Conservation (phyloP, 106 monocot species). For the Alisma plantagoaquatica region DNA sequence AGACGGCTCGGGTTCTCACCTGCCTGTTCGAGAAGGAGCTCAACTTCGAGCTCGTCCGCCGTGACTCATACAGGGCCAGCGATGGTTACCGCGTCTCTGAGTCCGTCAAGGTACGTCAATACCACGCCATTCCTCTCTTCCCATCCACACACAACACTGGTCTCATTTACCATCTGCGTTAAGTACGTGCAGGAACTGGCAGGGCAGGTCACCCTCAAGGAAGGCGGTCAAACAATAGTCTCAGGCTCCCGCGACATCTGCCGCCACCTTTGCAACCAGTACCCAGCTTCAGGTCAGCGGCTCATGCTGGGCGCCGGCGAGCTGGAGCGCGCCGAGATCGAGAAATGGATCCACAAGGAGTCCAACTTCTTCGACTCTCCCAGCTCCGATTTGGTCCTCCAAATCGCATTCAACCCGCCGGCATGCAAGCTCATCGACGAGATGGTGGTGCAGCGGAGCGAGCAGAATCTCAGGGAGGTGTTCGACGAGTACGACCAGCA, state of each 20-base stretch:
- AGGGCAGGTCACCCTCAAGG: slow-evolving; percentile 10
- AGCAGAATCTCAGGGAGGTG: slow-evolving; percentile 5
- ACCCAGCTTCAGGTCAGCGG: neutral
- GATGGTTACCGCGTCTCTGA: neutral
- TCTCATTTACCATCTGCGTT: neutral
- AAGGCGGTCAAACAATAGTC: neutral
- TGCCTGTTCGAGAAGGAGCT: slow-evolving; percentile 15
- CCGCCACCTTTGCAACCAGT: slow-evolving; percentile 5
- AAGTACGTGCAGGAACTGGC: slow-evolving; percentile 8
- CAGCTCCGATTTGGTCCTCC: slow-evolving; percentile 10
- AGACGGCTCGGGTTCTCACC: slow-evolving; percentile 4
- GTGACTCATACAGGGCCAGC: neutral
- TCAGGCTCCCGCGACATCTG: slow-evolving; percentile 12
- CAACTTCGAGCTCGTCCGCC: neutral
- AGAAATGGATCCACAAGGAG: slow-evolving; percentile 14
- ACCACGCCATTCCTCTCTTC: neutral
- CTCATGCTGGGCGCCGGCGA: slow-evolving; percentile 3
- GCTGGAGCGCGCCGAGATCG: slow-evolving; percentile 11
- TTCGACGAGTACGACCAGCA: slow-evolving; percentile 8
- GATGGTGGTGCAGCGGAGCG: neutral
- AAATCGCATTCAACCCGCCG: slow-evolving; percentile 8
- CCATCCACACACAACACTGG: neutral
- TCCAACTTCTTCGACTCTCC: slow-evolving; percentile 4
- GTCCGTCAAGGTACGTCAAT: no score
- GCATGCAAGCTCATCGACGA: neutral